Conservation (phyloP, 352 stramenopile species). For the Lagenidium giganteum region DNA sequence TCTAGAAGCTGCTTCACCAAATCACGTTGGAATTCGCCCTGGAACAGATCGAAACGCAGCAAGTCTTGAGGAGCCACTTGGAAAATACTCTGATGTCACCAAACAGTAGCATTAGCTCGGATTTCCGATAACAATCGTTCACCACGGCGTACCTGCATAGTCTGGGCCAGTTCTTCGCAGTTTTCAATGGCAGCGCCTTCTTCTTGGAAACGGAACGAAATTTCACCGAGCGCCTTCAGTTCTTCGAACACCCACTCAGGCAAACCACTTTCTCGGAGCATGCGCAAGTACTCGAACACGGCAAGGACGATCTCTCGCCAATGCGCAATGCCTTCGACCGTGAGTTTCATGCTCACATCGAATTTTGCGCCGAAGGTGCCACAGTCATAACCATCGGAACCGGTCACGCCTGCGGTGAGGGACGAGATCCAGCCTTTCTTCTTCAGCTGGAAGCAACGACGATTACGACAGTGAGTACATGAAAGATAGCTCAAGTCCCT, state of each 20-base stretch:
- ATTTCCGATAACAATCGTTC: no score
- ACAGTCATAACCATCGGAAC: constrained; percentile 66
- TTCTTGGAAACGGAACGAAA: constrained; percentile 76
- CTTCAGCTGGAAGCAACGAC: no score
- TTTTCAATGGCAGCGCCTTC: constrained; percentile 59
- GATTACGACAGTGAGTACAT: no score
- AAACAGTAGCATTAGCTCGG: constrained; percentile 7
- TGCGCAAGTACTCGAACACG: constrained; percentile 66
- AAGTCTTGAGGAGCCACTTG: constrained; percentile 44
- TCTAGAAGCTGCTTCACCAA: constrained; percentile 34
- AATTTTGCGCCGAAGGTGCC: constrained; percentile 65
- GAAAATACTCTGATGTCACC: constrained; percentile 71
- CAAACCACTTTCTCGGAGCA: constrained; percentile 43
- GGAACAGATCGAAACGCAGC: constrained; percentile 56
- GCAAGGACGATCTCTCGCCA: constrained; percentile 54
- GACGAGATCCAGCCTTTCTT: constrained; percentile 53
- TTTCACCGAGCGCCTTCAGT: constrained; percentile 51
- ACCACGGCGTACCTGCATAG: constrained; percentile 66
- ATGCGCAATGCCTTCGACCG: constrained; percentile 45
- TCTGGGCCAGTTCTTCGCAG: constrained; percentile 63
- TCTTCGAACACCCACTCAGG: constrained; percentile 76
- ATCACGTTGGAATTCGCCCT: constrained; percentile 43
- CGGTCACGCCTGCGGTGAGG: constrained; percentile 57
- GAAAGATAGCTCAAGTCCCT: no score
- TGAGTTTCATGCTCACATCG: constrained; percentile 72